Evolutionary conservation across 768 basidiomycete species (phyloP).

Genomic region (Piloderma croceum): DNA sequence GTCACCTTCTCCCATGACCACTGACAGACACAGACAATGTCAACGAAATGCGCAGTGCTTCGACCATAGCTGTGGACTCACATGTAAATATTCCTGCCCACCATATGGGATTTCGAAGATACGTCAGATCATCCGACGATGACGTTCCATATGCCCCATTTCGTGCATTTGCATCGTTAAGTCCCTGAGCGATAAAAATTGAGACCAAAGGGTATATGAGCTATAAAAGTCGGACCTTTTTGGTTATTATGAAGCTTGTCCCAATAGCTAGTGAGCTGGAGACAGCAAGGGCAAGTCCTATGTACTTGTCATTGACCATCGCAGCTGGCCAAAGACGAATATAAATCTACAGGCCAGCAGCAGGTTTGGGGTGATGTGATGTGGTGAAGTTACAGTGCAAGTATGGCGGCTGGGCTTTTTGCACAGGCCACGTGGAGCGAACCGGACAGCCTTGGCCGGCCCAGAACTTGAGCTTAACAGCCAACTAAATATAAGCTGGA

Average conservation of each 20-base stretch:
- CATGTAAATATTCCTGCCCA: conserved; percentile 93
- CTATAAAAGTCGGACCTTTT: conserved; percentile 62
- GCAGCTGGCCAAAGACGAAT: conserved; percentile 1
- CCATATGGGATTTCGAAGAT: conserved; percentile 91
- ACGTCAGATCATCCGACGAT: conserved; percentile 79
- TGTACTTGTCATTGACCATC: conserved; percentile 92
- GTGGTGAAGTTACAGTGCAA: too few relatives aligned
- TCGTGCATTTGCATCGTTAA: conserved; percentile 76
- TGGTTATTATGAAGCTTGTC: conserved; percentile 96
- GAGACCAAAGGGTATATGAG: background rate
- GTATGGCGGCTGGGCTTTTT: too few relatives aligned
- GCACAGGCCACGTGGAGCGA: too few relatives aligned
- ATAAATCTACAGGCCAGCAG: too few relatives aligned
- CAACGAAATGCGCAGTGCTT: conserved; percentile 4
- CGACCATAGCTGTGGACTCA: conserved; percentile 37
- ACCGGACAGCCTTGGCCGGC: too few relatives aligned
- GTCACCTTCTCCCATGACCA: conserved; percentile 88
- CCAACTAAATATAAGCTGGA: too few relatives aligned
- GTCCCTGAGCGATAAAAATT: conserved; percentile 51
- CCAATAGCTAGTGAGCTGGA: conserved; percentile 85
- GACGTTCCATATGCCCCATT: conserved; percentile 41
- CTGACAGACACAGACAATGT: conserved; percentile 35
- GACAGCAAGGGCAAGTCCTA: conserved; percentile 85
- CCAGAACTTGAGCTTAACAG: too few relatives aligned
- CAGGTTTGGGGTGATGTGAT: too few relatives aligned